Base-by-base conservation (phyloP, 2,329 filamentous ascomycete genomes). In the Fusarium pseudocircinatum region DNA sequence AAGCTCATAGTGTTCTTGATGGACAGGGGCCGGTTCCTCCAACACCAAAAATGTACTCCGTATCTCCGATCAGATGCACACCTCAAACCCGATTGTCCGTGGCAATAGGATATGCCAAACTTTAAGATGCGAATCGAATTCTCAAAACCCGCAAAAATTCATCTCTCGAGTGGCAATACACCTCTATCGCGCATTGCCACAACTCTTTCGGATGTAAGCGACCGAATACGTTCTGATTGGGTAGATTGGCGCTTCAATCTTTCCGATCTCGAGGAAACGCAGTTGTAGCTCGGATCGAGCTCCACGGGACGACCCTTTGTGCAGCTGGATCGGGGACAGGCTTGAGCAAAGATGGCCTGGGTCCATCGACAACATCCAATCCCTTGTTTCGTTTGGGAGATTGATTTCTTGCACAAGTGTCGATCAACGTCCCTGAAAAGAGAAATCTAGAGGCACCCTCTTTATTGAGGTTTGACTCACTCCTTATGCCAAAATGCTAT, bases 231-330 rank as follows among this genome's bases (percentile, higher is more conserved):
- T 22, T 73, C 53, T 63, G 32, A 77, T 77, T 77, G 71, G 73
- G 6, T 40, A 37, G 12, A 13, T 60, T 59, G 46, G 32, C 60
- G 67, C 60, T 67, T 28, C 43, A 46, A 50, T 46, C 47, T 46
- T 56, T 43, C 64, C 75, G 80, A 82, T 80, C 77, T 71, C 44
- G 14, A 63, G 36, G 70, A 78, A 72, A 67, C 74, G 75, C 78
- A 73, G 67, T 49, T 32, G 64, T 81, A 80, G 79, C 66, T 67
- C 63, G 60, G 67, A 82, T 82, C 80, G 76, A 72, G 70, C 69
- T 67, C 53, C 54, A 46, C 62, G 68, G 73, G 60, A 72, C 65
- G 73, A 76, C 76, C 75, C 77, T 77, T 77, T 50, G 32, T 77
- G 75, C 74, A 77, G 67, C 68, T 70, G 26, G 60, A 44, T 59